These are phyloP conservation scores for Dryadomyces quercus-mongolicae DNA, from an alignment of 2,329 filamentous ascomycete genomes.

Conservation along the genomic window DNA sequence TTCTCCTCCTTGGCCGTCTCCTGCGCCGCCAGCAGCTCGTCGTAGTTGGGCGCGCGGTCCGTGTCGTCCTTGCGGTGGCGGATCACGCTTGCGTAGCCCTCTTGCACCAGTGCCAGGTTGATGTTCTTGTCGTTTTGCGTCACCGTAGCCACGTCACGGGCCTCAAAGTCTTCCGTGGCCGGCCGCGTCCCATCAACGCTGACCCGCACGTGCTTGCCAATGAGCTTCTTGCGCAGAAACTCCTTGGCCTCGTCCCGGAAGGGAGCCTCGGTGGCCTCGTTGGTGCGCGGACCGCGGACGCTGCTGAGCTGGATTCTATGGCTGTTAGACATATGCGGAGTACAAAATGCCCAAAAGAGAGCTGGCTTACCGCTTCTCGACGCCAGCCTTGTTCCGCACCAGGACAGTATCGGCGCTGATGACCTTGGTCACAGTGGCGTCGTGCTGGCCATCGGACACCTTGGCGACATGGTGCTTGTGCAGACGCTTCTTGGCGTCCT, in stretches of 20 bases:
- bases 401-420: conserved; percentile 82
- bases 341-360: no score
- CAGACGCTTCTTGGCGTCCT: conserved; percentile 61
- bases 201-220: conserved; percentile 89
- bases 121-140: conserved; percentile 77
- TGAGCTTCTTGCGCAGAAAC: conserved; percentile 82
- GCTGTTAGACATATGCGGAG: no score
- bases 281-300: conserved; percentile 80
- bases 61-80: conserved; percentile 90
- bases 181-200: conserved; percentile 84
- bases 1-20: conserved; percentile 73
- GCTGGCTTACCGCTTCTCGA: conserved; percentile 64
- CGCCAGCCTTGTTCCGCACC: conserved; percentile 71
- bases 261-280: conserved; percentile 74
- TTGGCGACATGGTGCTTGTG: conserved; percentile 74
- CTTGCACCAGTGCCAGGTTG: conserved; percentile 74
- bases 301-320: conserved; percentile 69
- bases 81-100: conserved; percentile 87
- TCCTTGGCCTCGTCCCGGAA: conserved; percentile 94
- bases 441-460: conserved; percentile 50
- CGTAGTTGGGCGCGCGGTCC: conserved; percentile 87
- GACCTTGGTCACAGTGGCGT: conserved; percentile 76
- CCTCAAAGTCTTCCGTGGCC: conserved; percentile 81
- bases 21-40: conserved; percentile 71
- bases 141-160: conserved; percentile 86